Base-by-base conservation (phyloP, 129 eudicot genomes). In the Flaveria brownii region DNA sequence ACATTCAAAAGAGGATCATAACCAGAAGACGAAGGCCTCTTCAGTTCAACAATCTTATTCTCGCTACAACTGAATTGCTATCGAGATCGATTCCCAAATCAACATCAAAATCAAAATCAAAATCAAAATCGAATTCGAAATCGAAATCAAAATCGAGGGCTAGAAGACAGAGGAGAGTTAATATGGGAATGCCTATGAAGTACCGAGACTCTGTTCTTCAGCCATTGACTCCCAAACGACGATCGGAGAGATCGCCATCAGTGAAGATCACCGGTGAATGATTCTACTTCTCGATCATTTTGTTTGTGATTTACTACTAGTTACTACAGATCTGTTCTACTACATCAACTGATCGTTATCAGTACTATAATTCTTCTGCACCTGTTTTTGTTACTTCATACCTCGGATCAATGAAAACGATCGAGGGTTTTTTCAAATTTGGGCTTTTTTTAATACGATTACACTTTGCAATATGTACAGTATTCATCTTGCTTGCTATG, bases 1-100 rank as follows among this genome's bases (percentile, higher is more conserved):
- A 88, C 80, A 82, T 88, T 52, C 93, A 77, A 86, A 72, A 90
- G 23, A 66, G 89, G 33, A 83, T 82, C 51, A 57, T 80, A 11
- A 78, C 15, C 51, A 45, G 80, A 56, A 67, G 84, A 66, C 60
- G 80, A 68, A 74, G 79, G 52, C 74, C 81, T 12, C 81, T 77
- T 41, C 81, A 77, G 14, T 77, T 77, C 64, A 67, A 55, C 74
- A 77, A 77, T 54, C 74, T 77, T 3, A 67, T 77, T 54, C 74
- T 77, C 46, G 11, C 81, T 8, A 77, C 81, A 36, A 36, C 74
- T 41, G 10, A 54, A 22, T 23, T 52, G 68, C 6, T 68, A 14
- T 36, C 41, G 41, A 36, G 41, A 36, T 36, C 41, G 41, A 36
- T 36, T 4, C 41, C 41, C 6, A 36, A 36, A 36, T 36, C 41